Evolutionary conservation across 345 rosid species (phyloP).

Genomic region (Fremontodendron californicum): DNA sequence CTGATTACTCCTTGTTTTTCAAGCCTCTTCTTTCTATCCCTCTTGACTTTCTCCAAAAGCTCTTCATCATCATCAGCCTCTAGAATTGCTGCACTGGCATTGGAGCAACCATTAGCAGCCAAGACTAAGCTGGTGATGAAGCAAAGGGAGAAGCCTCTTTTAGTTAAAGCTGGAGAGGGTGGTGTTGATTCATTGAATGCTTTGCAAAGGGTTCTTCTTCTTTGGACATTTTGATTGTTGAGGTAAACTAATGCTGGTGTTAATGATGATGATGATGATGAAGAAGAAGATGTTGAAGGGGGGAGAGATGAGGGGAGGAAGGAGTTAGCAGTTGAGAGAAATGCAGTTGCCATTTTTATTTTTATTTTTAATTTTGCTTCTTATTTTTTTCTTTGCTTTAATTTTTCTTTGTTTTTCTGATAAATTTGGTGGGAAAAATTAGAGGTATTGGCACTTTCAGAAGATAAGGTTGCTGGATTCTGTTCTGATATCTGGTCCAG

Average conservation of each 20-base stretch:
- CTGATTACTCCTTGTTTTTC: constrained; percentile 75
- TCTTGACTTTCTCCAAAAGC: constrained; percentile 80
- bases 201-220: constrained; percentile 31
- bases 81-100: constrained; percentile 72
- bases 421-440: constrained; percentile 29
- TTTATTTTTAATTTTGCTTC: no score
- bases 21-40: constrained; percentile 77
- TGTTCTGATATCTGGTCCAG: not conserved
- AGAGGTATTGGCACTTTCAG: constrained; percentile 6
- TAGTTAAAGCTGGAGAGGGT: constrained; percentile 32
- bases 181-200: constrained; percentile 30
- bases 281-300: constrained; percentile 19
- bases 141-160: constrained; percentile 50
- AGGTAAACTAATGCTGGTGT: constrained; percentile 17
- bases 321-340: constrained; percentile 48
- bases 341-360: constrained; percentile 49
- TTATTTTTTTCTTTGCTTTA: no score
- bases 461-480: constrained; percentile 15
- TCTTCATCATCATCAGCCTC: constrained; percentile 94
- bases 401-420: constrained; percentile 16
- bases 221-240: constrained; percentile 25
- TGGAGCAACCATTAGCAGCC: constrained; percentile 27
- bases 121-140: constrained; percentile 47
- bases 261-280: constrained; percentile 15
- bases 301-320: constrained; percentile 32